phyloP scores from a whole-genome alignment of 176 grass and related monocot species.

The Aegilops longissima region DNA sequence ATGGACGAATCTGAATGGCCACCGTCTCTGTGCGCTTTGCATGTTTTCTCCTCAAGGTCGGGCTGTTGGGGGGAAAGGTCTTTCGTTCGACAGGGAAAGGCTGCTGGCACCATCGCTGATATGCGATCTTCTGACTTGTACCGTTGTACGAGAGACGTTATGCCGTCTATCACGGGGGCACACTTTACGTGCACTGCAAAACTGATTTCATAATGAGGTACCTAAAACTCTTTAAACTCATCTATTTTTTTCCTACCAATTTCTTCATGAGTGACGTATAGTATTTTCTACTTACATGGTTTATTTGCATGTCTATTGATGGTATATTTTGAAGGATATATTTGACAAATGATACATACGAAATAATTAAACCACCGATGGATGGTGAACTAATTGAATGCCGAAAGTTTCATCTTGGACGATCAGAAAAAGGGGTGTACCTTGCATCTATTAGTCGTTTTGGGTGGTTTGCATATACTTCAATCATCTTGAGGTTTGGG shows the following conservation, averaged over 20 bases:
- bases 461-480: no score
- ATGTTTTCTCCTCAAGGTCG: background rate
- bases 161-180: background rate
- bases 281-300: background rate
- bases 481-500: background rate
- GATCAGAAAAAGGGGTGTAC: background rate
- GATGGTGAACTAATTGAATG: background rate
- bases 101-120: background rate
- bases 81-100: background rate
- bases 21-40: background rate
- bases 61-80: background rate
- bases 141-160: background rate
- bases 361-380: background rate
- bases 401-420: background rate
- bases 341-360: background rate
- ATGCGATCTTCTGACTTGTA: background rate
- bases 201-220: background rate
- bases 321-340: background rate
- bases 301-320: background rate
- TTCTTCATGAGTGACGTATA: background rate
- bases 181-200: background rate
- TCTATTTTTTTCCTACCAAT: background rate
- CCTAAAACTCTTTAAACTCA: background rate
- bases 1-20: background rate
- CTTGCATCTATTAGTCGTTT: background rate